Evolutionary conservation across 164 flowering plant species (phyloP).

Genomic region (Euptelea pleiosperma): DNA sequence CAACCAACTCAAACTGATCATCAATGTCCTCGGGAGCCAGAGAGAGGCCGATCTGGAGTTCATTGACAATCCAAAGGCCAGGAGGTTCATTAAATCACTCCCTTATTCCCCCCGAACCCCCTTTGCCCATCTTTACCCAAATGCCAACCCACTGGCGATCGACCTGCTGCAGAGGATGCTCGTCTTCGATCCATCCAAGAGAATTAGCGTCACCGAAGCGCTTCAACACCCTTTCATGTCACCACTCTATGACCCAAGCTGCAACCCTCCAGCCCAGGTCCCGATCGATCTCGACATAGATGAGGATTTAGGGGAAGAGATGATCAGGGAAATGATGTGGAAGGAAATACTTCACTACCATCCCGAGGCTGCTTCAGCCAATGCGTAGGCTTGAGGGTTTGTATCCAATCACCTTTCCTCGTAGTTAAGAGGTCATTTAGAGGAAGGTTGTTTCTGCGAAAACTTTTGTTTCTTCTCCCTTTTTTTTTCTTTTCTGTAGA

Average conservation of each 20-base stretch:
- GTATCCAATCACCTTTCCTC: neutral
- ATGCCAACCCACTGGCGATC: slow-evolving; percentile 66
- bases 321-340: slow-evolving; percentile 85
- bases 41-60: slow-evolving; percentile 61
- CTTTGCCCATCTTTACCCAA: slow-evolving; percentile 57
- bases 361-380: slow-evolving; percentile 52
- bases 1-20: slow-evolving; percentile 74
- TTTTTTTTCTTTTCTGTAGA: neutral
- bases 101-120: slow-evolving; percentile 55
- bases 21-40: slow-evolving; percentile 74
- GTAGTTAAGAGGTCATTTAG: too few species aligned
- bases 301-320: slow-evolving; percentile 66
- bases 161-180: slow-evolving; percentile 79
- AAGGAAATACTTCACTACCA: slow-evolving; percentile 77
- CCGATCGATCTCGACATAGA: slow-evolving; percentile 75
- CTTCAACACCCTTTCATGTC: slow-evolving; percentile 86
- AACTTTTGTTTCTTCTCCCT: neutral
- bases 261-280: slow-evolving; percentile 60
- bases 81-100: slow-evolving; percentile 54
- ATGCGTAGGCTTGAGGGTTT: slow-evolving; percentile 23
- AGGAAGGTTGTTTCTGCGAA: slow-evolving; percentile 4
- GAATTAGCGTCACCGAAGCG: slow-evolving; percentile 77
- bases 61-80: slow-evolving; percentile 72
- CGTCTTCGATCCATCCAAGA: slow-evolving; percentile 82
- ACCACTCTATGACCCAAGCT: slow-evolving; percentile 50